Evolutionary conservation across 345 rosid species (phyloP), one percentile per base, ranked within the genome.

Genomic region (Alliaria petiolata): DNA sequence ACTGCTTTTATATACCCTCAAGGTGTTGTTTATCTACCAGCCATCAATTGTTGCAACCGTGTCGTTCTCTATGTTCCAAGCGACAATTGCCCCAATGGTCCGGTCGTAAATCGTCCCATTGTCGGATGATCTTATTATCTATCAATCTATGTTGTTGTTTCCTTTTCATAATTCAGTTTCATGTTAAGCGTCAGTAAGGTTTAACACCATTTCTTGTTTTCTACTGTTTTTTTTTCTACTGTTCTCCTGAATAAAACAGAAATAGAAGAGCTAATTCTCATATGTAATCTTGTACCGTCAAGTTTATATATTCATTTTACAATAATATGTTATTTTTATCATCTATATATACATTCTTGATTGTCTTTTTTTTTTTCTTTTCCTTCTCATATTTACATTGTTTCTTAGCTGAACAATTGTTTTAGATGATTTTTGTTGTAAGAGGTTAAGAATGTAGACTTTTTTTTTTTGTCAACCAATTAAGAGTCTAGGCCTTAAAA

Each of bases 11-110:
- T 69, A n/a, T 70, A 70, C 10, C 59, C 59, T 44, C 1, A 2
- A 49, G 67, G 11, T 22, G 40, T 25, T 26, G 31, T 60, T 28
- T 59, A 46, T 39, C 6, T 70, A 2, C 60, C 52, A 16, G 19
- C 58, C 13, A 59, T 69, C 46, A 69, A 1, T 38, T 70, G 75
- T 28, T 70, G 75, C n/a, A 70, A 70, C 52, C 61, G 75, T 36
- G 75, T 70, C 22, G 0, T 70, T 31, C 67, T 70, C 49, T 49
- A 28, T 28, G 75, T 70, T 28, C 61, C 75, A 0, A 4, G 17
- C 4, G 60, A 60, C 5, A 25, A 70, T 8, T 70, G 67, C 26
- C 75, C 75, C 30, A 59, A 70, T 4, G 75, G 75, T 28, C 75
- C 67, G 16, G 75, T 70, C 33, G 7, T 8, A 15, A 70, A 70